phyloP scores from a whole-genome alignment of 2,329 filamentous ascomycete species.

The Colletotrichum lini region DNA sequence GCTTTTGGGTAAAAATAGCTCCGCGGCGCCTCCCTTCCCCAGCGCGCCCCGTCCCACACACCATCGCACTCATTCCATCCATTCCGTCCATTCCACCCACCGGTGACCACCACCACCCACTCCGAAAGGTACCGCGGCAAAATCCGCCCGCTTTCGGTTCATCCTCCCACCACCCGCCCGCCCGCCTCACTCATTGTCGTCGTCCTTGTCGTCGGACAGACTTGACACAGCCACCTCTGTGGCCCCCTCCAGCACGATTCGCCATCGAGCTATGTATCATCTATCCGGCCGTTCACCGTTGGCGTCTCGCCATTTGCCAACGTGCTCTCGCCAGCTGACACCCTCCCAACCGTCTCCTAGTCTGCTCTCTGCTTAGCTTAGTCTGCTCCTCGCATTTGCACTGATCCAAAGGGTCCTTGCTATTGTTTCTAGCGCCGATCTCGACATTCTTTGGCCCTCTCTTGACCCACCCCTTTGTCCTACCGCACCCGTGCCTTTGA shows the following conservation, averaged over 20 bases:
- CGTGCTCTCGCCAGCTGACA: conserved; percentile 36
- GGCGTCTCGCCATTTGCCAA: conserved; percentile 34
- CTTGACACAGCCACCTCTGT: conserved; percentile 29
- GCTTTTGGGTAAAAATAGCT: conserved; percentile 33
- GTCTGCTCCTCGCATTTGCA: background rate
- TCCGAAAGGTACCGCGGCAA: background rate
- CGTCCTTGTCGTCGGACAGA: background rate
- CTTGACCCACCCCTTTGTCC: background rate
- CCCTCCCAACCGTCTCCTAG: conserved; percentile 7
- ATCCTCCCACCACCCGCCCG: conserved; percentile 34
- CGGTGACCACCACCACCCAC: background rate
- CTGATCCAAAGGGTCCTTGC: background rate
- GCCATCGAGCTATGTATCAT: conserved; percentile 8
- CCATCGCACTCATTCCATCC: conserved; percentile 18
- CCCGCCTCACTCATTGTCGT: conserved; percentile 2
- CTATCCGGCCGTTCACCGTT: conserved; percentile 29
- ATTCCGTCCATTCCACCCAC: background rate
- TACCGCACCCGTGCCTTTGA: background rate
- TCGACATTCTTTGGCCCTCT: background rate
- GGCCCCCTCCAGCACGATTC: conserved; percentile 1
- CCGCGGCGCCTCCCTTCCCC: conserved; percentile 37
- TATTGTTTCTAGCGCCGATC: conserved; percentile 13
- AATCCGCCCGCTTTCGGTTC: conserved; percentile 27
- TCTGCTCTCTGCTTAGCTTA: conserved; percentile 9
- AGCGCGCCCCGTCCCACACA: conserved; percentile 29